phyloP scores from a whole-genome alignment of 2,329 filamentous ascomycete species.

The Ophiostoma sp. region DNA sequence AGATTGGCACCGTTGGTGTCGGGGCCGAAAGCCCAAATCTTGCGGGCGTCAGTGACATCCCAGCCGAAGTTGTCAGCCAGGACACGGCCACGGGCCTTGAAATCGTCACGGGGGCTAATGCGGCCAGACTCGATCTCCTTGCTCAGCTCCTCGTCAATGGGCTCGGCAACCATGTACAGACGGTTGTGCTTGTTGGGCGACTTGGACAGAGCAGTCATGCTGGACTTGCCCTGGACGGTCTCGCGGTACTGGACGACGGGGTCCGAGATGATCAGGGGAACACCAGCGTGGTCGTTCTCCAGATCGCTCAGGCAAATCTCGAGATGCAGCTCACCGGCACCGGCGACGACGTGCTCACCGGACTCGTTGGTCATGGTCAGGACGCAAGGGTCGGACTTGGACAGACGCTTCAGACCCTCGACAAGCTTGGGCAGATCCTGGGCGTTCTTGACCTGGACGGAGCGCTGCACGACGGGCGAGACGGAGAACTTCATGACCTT shows the following conservation, averaged over 20 bases:
- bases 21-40: constrained; percentile 99
- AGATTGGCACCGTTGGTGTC: constrained; percentile 97
- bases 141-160: constrained; percentile 85
- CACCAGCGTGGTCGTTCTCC: constrained; percentile 97
- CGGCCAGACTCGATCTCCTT: constrained; percentile 87
- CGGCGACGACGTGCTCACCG: constrained; percentile 97
- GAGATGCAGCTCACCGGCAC: constrained; percentile 98
- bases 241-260: constrained; percentile 98
- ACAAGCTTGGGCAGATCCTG: constrained; percentile 99
- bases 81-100: constrained; percentile 95
- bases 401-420: constrained; percentile 99
- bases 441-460: constrained; percentile 99
- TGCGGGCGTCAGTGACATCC: constrained; percentile 99
- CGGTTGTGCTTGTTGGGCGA: constrained; percentile 99
- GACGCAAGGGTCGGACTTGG: constrained; percentile 99
- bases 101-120: constrained; percentile 92
- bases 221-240: constrained; percentile 77
- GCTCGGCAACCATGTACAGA: constrained; percentile 92
- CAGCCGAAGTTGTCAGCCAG: constrained; percentile 96
- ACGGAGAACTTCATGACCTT: constrained; percentile 99
- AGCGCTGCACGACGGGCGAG: constrained; percentile 95
- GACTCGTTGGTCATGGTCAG: constrained; percentile 82
- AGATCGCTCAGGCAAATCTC: constrained; percentile 99
- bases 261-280: constrained; percentile 95
- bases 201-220: constrained; percentile 97